These are phyloP conservation scores for Fusarium illudens DNA, from an alignment of 2,329 filamentous ascomycete genomes.

Conservation along the genomic window DNA sequence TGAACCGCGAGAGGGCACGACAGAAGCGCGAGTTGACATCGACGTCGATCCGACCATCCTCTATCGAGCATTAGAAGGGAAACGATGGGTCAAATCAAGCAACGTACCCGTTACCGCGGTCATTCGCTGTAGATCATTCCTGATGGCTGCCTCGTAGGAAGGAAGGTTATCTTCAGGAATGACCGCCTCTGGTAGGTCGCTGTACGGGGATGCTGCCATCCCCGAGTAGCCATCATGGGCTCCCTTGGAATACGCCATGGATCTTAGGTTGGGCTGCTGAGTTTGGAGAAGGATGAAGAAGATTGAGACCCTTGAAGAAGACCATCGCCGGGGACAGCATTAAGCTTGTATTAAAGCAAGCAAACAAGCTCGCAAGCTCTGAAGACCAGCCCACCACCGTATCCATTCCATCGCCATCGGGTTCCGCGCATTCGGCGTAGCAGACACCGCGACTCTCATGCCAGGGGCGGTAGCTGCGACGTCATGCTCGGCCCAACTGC, in stretches of 20 bases:
- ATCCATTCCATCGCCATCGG: background rate
- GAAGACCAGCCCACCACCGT: background rate
- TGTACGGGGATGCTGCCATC: slow-evolving; percentile 12
- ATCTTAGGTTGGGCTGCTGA: background rate
- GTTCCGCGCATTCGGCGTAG: background rate
- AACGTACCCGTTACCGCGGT: slow-evolving; percentile 15
- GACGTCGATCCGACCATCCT: slow-evolving; percentile 23
- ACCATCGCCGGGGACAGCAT: background rate
- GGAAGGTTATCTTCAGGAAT: slow-evolving; percentile 10
- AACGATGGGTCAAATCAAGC: background rate
- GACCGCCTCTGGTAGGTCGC: slow-evolving; percentile 18
- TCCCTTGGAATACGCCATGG: slow-evolving; percentile 5
- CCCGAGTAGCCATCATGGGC: background rate
- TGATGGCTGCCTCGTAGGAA: slow-evolving; percentile 15
- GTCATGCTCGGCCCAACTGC: background rate
- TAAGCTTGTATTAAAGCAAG: background rate
- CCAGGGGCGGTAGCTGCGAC: background rate
- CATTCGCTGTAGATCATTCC: slow-evolving; percentile 8
- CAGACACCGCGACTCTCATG: background rate
- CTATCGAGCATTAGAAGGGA: background rate
- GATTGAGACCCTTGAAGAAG: background rate
- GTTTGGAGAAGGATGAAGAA: background rate
- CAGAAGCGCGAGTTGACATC: slow-evolving; percentile 26
- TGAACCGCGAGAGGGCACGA: slow-evolving; percentile 26
- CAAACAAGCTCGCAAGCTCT: too few species aligned